A percentile compares a stretch with the other conserved stretches of the same genome.
These are phyloP conservation scores for Fusarium caatingaense DNA, from an alignment of 2,329 filamentous ascomycete genomes.

Conservation along the genomic window DNA sequence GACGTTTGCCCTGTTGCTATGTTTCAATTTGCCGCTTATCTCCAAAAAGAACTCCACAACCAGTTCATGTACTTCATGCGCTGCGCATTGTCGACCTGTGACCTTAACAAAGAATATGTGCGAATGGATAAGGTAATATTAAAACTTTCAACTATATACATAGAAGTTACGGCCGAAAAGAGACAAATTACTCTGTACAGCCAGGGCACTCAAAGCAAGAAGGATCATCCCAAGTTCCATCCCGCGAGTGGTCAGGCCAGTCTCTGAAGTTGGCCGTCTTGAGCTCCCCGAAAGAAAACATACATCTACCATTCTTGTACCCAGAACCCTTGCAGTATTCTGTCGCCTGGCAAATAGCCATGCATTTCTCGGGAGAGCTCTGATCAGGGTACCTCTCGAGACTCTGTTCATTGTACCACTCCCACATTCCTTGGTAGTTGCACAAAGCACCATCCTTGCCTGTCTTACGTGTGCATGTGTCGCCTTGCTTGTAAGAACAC, in stretches of 20 bases:
- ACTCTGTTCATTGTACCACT: slow-evolving; percentile 2
- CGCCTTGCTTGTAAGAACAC: background rate
- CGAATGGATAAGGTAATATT: accelerated
- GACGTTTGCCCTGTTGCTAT: background rate
- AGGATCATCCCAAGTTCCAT: slow-evolving; percentile 8
- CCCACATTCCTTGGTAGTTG: slow-evolving; percentile 9
- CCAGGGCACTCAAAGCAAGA: slow-evolving; percentile 12
- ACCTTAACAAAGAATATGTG: background rate
- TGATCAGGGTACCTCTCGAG: slow-evolving; percentile 5
- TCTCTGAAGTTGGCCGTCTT: background rate
- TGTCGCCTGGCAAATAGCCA: background rate
- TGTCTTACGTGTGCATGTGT: background rate
- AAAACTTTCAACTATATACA: background rate
- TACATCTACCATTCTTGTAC: slow-evolving; percentile 9
- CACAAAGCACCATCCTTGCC: background rate
- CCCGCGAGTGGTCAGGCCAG: slow-evolving; percentile 6
- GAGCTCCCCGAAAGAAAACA: slow-evolving; percentile 11
- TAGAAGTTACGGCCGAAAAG: background rate
- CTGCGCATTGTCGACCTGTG: background rate
- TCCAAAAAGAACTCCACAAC: accelerated
- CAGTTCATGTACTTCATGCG: background rate
- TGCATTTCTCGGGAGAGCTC: slow-evolving; percentile 8
- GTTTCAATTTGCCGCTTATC: background rate
- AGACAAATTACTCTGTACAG: background rate
- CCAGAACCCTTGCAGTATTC: slow-evolving; percentile 9